phyloP scores from a whole-genome alignment of 441 rosid genomes.

The Arabidopsis lyrata region DNA sequence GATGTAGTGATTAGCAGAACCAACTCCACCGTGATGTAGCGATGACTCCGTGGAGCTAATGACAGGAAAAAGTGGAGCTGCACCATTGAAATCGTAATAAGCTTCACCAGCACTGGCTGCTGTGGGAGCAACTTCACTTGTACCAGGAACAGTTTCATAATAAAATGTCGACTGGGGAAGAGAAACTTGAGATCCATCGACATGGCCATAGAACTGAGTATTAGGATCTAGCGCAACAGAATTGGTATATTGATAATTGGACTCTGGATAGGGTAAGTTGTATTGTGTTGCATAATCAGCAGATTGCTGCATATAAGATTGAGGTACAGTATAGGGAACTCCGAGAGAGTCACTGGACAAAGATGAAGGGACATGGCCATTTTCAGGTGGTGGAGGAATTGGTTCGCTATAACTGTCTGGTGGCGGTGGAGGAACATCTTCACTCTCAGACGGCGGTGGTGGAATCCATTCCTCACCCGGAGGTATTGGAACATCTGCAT shows the following conservation, averaged over 20 bases:
- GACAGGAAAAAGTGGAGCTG: conserved; percentile 55
- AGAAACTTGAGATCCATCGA: conserved; percentile 70
- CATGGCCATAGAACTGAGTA: conserved; percentile 66
- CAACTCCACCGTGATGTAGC: conserved; percentile 50
- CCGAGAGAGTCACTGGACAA: conserved; percentile 77
- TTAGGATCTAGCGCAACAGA: conserved; percentile 48
- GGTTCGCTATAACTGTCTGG: conserved; percentile 68
- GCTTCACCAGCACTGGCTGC: conserved; percentile 58
- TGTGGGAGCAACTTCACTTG: conserved; percentile 61
- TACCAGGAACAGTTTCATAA: conserved; percentile 63
- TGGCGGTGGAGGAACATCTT: conserved; percentile 85
- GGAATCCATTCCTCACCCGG: conserved; percentile 94
- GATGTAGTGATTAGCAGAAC: conserved; percentile 46
- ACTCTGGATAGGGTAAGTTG: conserved; percentile 59
- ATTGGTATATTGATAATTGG: conserved; percentile 64
- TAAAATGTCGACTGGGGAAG: conserved; percentile 62
- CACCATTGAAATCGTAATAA: conserved; percentile 65
- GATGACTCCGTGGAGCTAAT: conserved; percentile 52
- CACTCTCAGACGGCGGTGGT: conserved; percentile 79
- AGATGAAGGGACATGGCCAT: conserved; percentile 58
- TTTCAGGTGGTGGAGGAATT: conserved; percentile 82
- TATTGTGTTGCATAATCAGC: conserved; percentile 62
- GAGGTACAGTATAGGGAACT: conserved; percentile 55
- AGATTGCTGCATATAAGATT: conserved; percentile 59
- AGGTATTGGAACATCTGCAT: conserved; percentile 65